Base-by-base conservation (phyloP, 1,139 yeast species). In the Scheffersomyces insectosa region DNA sequence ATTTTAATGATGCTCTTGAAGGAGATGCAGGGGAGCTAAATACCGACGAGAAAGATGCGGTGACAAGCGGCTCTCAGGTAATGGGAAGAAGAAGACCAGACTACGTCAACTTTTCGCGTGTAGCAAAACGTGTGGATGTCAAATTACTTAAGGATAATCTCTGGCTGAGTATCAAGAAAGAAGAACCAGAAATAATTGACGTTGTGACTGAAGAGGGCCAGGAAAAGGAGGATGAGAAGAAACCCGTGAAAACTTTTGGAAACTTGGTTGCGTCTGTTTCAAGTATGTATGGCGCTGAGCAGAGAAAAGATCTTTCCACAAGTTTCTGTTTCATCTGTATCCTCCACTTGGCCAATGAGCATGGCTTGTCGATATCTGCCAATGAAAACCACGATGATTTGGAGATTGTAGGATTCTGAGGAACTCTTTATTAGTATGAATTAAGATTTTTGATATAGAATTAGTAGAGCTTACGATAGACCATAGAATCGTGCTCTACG, bases 121-220 rank as follows among this genome's bases (percentile, higher is more conserved):
- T 83, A 3, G 93, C 97, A 3, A 91, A 90, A 61, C 78, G 85
- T 51, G 96, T 93, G 14, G 95, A 93, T 60, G 87, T 93, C 36
- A 81, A 82, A 54, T 69, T 77, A 33, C 72, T 93, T 46, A 93
- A 93, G 65, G 88, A 87, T 49, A 89, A 89, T 57, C 60, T 93
- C 36, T 93, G 98, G 97, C 74, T 75, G 30, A 77, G 82, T 1
- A 71, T 83, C 14, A 69, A 67, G 48, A 48, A 37, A 11, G 50
- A 47, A 15, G 38, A 32, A 14, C 13, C 29, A 11, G 38, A 52
- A 35, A 35, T 11, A 10, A 11, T 12, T 12, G 61, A 55, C 16
- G 48, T 48, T 25, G 43, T 31, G 12, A 45, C 33, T 13, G 33
- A 27, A n/a, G 23, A 20, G 11, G 13, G 28, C 16, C 12, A 13